Evolutionary conservation across 306 rosid species (phyloP), one percentile per base, ranked within the genome.

Genomic region (Myrica gale): DNA sequence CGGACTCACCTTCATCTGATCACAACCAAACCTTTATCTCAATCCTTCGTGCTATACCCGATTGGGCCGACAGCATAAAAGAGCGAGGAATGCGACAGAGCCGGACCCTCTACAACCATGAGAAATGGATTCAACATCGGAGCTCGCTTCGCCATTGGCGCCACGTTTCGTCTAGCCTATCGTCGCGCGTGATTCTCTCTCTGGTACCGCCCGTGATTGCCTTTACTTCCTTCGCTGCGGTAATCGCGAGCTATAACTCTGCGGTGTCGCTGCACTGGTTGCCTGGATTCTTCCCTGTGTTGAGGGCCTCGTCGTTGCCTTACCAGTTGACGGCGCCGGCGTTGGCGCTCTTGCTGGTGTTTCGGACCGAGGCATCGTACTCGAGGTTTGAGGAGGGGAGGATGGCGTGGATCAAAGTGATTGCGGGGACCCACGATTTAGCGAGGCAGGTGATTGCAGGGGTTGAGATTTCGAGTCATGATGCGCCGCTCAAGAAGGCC

Each of bases 241-340:
- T 80, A 15, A 80, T 93, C 58, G 90, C 98, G 0, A 42, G 84
- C 47, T 93, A 93, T 68, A 93, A 93, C 72, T 80, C 90, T 3
- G 89, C 89, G 17, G 87, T 93, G 5, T 37, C 73, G 7, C 15
- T 63, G 63, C 66, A 87, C 4, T 78, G 81, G 80, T 68, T 93
- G 74, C 97, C 97, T 0, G 96, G 67, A 0, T 72, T 80, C 75
- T 80, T 89, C 58, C 98, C 97, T 0, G 9, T 84, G 2, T 73
- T 93, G 80, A 82, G 85, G 66, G 81, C 91, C 68, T 88, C 97
- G 1, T 16, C 98, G 0, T 80, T 93, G 74, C 97, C 98, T 3
- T 93, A 91, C 81, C 97, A 93, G 81, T 81, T 93, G 74, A 93
- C 96, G 5, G 98, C 98, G 0, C 92, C 98, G 15, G 98, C 98